Percentiles rank a stretch among this genome's conserved stretches.
Conservation (phyloP, 768 basidiomycete genomes). For the Cantharellus anzutake region DNA sequence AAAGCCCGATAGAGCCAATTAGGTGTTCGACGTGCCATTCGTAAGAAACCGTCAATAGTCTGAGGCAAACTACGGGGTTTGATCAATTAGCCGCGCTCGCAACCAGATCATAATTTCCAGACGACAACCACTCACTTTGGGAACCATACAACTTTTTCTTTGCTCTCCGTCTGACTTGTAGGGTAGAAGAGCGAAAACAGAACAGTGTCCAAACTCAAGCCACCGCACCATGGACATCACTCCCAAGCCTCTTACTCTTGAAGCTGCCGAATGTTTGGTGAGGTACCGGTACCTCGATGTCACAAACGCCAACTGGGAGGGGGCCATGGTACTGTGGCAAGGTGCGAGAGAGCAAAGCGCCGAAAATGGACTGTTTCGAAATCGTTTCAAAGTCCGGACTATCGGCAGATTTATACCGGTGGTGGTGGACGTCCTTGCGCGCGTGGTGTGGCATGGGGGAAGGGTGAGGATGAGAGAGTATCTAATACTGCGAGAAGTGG, state of each 20-base stretch:
- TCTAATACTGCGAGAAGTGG: too few species aligned
- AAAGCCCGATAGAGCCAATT: constrained; percentile 14
- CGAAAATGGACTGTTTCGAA: constrained; percentile 13
- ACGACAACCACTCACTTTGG: not conserved
- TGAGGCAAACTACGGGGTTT: constrained; percentile 13
- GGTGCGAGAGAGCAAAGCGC: constrained; percentile 15
- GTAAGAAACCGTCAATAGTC: constrained; percentile 18
- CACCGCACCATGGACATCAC: constrained; percentile 9
- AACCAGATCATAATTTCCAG: not conserved
- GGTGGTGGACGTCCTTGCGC: too few species aligned
- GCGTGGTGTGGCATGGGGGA: too few species aligned
- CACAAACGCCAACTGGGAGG: constrained; percentile 18
- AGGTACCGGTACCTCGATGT: constrained; percentile 17
- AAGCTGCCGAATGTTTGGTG: constrained; percentile 5
- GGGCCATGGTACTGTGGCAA: constrained; percentile 17
- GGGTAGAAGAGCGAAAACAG: constrained; percentile 20
- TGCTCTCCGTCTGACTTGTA: not conserved
- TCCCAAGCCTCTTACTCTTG: not conserved
- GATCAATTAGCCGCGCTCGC: not conserved
- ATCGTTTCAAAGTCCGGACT: not conserved
- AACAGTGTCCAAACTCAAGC: constrained; percentile 16
- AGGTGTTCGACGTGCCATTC: constrained; percentile 17
- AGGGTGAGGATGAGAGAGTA: too few species aligned
- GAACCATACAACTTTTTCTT: constrained; percentile 4
- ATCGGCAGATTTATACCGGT: too few species aligned